These are phyloP conservation scores for Paracoccidioides lutzii DNA, from an alignment of 2,329 filamentous ascomycete genomes.

Conservation along the genomic window DNA sequence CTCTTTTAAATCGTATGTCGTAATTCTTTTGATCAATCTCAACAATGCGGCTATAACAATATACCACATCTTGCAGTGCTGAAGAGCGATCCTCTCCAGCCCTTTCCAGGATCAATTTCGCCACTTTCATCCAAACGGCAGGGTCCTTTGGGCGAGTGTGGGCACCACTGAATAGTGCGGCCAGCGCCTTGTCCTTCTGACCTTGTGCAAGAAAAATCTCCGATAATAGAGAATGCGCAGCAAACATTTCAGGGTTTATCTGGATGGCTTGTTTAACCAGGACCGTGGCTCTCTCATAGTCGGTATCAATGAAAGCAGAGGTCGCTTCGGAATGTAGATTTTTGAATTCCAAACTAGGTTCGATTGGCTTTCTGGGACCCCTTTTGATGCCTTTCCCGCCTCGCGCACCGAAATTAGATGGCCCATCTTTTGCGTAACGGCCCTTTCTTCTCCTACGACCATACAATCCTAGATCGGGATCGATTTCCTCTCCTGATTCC, in stretches of 20 bases:
- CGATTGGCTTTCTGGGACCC: constrained; percentile 34
- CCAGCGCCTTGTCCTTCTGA: constrained; percentile 43
- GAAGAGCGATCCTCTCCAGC: constrained; percentile 33
- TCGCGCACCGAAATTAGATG: constrained; percentile 10
- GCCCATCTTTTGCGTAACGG: constrained; percentile 8
- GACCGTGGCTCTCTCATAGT: constrained; percentile 33
- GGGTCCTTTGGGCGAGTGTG: constrained; percentile 43
- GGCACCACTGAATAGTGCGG: constrained; percentile 45
- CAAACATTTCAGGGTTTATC: constrained; percentile 50
- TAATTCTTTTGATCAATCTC: constrained; percentile 39
- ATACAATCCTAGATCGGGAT: constrained; percentile 5
- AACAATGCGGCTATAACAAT: constrained; percentile 43
- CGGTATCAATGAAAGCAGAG: constrained; percentile 36
- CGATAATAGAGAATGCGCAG: constrained; percentile 47
- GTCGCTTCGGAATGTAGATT: constrained; percentile 35
- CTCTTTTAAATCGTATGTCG: constrained; percentile 42
- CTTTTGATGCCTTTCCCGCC: constrained; percentile 27
- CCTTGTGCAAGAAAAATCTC: constrained; percentile 45
- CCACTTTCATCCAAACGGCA: constrained; percentile 45
- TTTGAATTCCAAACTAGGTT: constrained; percentile 38
- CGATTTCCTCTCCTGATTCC: neutral
- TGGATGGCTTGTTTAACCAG: constrained; percentile 38
- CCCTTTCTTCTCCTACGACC: constrained; percentile 9
- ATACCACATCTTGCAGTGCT: constrained; percentile 37
- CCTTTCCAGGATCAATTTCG: constrained; percentile 40